Base-by-base conservation (phyloP, 306 rosid species). In the Clitoria ternatea region DNA sequence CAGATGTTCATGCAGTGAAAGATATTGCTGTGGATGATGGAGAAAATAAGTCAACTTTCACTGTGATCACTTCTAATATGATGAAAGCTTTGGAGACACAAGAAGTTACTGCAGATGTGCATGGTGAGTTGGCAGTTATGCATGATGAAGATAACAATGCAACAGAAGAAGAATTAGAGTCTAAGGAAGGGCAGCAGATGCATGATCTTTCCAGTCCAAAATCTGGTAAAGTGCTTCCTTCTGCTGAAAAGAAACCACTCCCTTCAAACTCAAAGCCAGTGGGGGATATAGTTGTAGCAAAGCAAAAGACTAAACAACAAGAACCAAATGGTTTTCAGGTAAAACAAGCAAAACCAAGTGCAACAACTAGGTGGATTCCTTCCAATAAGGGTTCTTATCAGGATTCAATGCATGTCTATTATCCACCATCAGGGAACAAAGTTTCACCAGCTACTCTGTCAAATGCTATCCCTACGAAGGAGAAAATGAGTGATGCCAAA, bases 1-100 rank as follows among this genome's bases (percentile, higher is more conserved):
- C 80, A 39, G 82, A 83, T 84, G 44, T 67, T 40, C 82, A 83
- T 75, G 69, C 23, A 29, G 89, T 94, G 73, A 94, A 94, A 84
- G 97, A 94, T 75, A 93, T 93, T 42, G 77, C 79, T 61, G 89
- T 90, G 76, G 97, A 93, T 79, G 86, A 85, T 57, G 96, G 92
- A 39, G 73, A n/a, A n/a, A n/a, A n/a, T n/a, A n/a, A n/a, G n/a
- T n/a, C n/a, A n/a, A n/a, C n/a, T n/a, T n/a, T n/a, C n/a, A n/a
- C n/a, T n/a, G n/a, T n/a, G n/a, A n/a, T 70, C 76, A 73, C 77
- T 63, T 68, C 70, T 45, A 84, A 82, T 68, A 33, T 77, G 70
- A 56, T 50, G 75, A 59, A 67, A 75, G 72, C 72, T 63, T 29
- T 69, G 45, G 85, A 70, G 53, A 72, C 79, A 60, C 79, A 84